Conservation (phyloP, 176 grass and related monocot genomes). For the Poa annua region DNA sequence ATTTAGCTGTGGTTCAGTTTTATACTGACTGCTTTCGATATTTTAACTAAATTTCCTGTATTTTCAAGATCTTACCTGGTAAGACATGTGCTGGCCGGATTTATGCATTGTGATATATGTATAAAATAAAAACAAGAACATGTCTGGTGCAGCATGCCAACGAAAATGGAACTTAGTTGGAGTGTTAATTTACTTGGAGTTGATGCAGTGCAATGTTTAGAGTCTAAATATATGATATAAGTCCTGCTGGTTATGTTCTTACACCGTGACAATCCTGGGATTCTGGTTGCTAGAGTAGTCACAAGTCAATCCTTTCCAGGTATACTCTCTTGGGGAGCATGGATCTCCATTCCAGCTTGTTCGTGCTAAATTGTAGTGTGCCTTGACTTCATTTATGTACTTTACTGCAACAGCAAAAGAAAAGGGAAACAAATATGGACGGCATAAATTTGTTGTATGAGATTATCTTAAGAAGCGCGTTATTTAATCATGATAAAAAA, state of each 20-base stretch:
- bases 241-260: slow-evolving; percentile 19
- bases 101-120: not conserved
- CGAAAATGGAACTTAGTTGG: no score
- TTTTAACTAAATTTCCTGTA: not conserved
- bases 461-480: not conserved
- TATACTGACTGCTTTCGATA: not conserved
- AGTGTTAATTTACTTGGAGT: no score
- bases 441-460: not conserved
- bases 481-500: not conserved
- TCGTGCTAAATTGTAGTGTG: not conserved
- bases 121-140: not conserved
- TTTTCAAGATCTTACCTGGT: not conserved
- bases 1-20: not conserved
- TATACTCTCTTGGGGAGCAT: slow-evolving; percentile 41
- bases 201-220: no score
- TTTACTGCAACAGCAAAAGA: not conserved
- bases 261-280: slow-evolving; percentile 10
- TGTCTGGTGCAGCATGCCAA: not conserved
- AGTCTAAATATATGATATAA: no score
- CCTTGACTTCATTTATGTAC: slow-evolving; percentile 16
- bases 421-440: not conserved
- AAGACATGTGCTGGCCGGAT: not conserved
- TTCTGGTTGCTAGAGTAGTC: not conserved
- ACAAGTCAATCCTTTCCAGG: slow-evolving; percentile 30
- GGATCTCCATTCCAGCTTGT: slow-evolving; percentile 36